phyloP scores from a whole-genome alignment of 2,329 filamentous ascomycete species.

The Rhinocladiella similis region DNA sequence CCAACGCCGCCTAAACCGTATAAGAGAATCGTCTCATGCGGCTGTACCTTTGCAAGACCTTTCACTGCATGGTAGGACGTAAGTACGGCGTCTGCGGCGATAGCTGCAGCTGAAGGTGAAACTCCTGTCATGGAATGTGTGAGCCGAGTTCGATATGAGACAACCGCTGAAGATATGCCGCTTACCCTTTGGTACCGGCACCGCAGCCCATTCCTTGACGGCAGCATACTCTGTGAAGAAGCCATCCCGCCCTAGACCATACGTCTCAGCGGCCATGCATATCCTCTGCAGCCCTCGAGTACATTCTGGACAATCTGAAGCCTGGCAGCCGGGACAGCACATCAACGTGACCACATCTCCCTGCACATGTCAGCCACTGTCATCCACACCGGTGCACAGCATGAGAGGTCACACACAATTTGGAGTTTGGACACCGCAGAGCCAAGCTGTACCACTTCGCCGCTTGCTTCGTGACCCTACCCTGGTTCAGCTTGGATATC shows the following conservation, averaged over 20 bases:
- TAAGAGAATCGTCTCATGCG: slow-evolving; percentile 2
- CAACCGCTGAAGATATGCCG: too few species aligned
- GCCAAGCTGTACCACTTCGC: slow-evolving; percentile 15
- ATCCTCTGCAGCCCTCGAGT: slow-evolving; percentile 1
- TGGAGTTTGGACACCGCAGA: not conserved
- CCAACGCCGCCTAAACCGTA: slow-evolving; percentile 10
- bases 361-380: not conserved
- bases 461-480: slow-evolving; percentile 22
- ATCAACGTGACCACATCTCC: slow-evolving; percentile 10
- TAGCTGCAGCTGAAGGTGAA: not conserved
- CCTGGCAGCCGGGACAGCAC: slow-evolving; percentile 1
- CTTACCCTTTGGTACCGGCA: slow-evolving; percentile 3
- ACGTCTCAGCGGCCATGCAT: slow-evolving; percentile 1
- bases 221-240: slow-evolving; percentile 9
- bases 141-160: too few species aligned
- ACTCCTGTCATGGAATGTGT: not conserved
- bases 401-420: not conserved
- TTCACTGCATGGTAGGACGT: slow-evolving; percentile 11
- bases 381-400: not conserved
- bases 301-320: not conserved
- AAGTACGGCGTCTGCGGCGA: slow-evolving; percentile 8
- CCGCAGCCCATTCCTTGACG: slow-evolving; percentile 4
- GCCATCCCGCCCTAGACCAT: slow-evolving; percentile 7
- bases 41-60: slow-evolving; percentile 1
- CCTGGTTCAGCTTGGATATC: not conserved